Conservation (phyloP, 2,329 filamentous ascomycete genomes). For the Neophaeococcomyces mojaviensis region DNA sequence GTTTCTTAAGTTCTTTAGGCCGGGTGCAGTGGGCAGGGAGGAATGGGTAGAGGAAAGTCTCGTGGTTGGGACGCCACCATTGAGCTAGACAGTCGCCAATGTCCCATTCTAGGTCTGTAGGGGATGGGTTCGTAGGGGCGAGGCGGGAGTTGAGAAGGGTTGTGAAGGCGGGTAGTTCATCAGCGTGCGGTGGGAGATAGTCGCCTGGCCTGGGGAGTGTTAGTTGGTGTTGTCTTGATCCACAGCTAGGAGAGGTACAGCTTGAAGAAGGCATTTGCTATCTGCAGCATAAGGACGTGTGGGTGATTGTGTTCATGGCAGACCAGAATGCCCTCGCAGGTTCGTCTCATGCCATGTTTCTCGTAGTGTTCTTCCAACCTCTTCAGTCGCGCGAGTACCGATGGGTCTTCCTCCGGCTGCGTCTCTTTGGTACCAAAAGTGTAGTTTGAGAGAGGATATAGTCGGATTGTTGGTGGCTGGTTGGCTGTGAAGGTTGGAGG, state of each 20-base stretch:
- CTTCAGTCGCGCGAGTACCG: conserved; percentile 83
- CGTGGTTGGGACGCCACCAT: conserved; percentile 98
- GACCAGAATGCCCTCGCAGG: conserved; percentile 92
- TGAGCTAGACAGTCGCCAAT: conserved; percentile 91
- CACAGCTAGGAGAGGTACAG: conserved; percentile 43
- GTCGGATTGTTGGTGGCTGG: conserved; percentile 79
- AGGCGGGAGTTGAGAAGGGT: conserved; percentile 82
- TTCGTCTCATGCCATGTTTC: conserved; percentile 89
- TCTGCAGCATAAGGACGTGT: conserved; percentile 97
- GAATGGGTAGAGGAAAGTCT: conserved; percentile 99
- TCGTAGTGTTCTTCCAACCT: conserved; percentile 93
- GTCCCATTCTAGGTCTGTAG: conserved; percentile 64
- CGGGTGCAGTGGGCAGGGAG: conserved; percentile 91
- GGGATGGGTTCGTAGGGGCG: conserved; percentile 82
- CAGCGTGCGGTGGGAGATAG: conserved; percentile 77
- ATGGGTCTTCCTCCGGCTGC: conserved; percentile 95
- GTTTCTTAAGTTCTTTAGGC: conserved; percentile 98
- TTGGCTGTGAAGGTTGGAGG: conserved; percentile 80
- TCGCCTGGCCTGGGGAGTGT: conserved; percentile 62
- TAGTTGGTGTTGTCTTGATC: conserved; percentile 5
- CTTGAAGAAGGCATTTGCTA: conserved; percentile 99
- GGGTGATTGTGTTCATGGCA: conserved; percentile 99
- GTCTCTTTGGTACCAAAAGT: conserved; percentile 98
- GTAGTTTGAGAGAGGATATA: conserved; percentile 96
- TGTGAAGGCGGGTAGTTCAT: conserved; percentile 95